phyloP scores from a whole-genome alignment of 305 asterid species.

The Solanum chacoense region DNA sequence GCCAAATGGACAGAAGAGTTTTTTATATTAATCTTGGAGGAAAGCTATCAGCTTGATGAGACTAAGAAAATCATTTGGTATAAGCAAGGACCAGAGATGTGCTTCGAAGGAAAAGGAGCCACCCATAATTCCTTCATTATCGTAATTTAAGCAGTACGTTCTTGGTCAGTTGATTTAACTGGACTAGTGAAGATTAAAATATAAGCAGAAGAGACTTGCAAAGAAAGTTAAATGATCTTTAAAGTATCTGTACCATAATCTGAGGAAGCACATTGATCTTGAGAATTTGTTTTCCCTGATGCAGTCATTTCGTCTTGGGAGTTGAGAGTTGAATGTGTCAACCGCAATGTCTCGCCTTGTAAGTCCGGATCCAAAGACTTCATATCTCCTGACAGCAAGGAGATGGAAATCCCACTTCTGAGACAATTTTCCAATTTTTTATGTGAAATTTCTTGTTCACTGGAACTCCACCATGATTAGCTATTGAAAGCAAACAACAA shows the following conservation, averaged over 20 bases:
- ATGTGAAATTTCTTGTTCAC: conserved; percentile 12
- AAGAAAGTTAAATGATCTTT: not conserved
- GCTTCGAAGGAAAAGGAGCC: not conserved
- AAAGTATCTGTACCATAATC: conserved; percentile 42
- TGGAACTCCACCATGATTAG: conserved; percentile 13
- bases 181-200: not conserved
- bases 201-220: not conserved
- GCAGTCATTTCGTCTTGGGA: conserved; percentile 27
- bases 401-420: conserved; percentile 16
- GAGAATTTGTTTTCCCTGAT: conserved; percentile 45
- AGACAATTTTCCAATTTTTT: conserved; percentile 5
- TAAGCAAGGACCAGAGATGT: not conserved
- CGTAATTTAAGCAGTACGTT: not conserved
- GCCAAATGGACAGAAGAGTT: not conserved
- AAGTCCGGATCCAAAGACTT: conserved; percentile 27
- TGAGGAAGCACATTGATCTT: conserved; percentile 55
- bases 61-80: not conserved
- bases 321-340: conserved; percentile 30
- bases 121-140: not conserved
- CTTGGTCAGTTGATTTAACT: not conserved
- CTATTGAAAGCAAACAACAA: not conserved
- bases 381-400: conserved; percentile 16
- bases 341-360: conserved; percentile 28
- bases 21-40: not conserved
- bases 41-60: not conserved